A percentile compares a stretch with the other conserved stretches of the same genome.
Evolutionary conservation across 495 filamentous ascomycete genomes (phyloP).

Genomic region (Penicillium macrosclerotiorum): DNA sequence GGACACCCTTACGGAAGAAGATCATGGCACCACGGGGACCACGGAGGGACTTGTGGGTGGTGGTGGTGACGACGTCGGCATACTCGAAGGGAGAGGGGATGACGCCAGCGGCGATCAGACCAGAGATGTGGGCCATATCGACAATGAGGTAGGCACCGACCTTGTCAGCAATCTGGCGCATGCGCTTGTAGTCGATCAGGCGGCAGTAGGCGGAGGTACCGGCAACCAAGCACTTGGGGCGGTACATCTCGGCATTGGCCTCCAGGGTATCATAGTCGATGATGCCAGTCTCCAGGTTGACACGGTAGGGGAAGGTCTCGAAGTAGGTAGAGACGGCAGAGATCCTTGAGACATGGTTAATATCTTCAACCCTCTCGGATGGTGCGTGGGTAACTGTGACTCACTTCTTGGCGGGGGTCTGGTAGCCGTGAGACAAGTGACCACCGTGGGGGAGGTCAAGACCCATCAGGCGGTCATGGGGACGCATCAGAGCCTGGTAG

Average conservation of each 20-base stretch:
- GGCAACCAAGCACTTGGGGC: slow-evolving; percentile 92
- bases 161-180: slow-evolving; percentile 94
- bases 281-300: slow-evolving; percentile 87
- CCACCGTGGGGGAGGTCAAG: slow-evolving; percentile 96
- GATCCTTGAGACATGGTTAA: slow-evolving; percentile 53
- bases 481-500: slow-evolving; percentile 97
- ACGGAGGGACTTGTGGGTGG: slow-evolving; percentile 98
- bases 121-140: slow-evolving; percentile 99
- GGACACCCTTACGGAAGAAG: slow-evolving; percentile 97
- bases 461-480: slow-evolving; percentile 95
- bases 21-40: slow-evolving; percentile 99
- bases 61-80: slow-evolving; percentile 97
- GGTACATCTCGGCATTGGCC: slow-evolving; percentile 89
- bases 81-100: slow-evolving; percentile 93
- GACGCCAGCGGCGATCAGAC: slow-evolving; percentile 87
- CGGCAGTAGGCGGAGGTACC: slow-evolving; percentile 99
- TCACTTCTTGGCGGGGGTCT: slow-evolving; percentile 87
- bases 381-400: slow-evolving; percentile 21
- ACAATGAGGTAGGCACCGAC: slow-evolving; percentile 93
- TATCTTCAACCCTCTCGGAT: slow-evolving; percentile 11
- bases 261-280: slow-evolving; percentile 96
- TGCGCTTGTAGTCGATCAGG: slow-evolving; percentile 92
- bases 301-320: slow-evolving; percentile 90
- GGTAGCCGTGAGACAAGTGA: slow-evolving; percentile 97
- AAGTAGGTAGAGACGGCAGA: slow-evolving; percentile 93